Conservation (phyloP, 2,329 filamentous ascomycete genomes). For the Orbilia quercus region DNA sequence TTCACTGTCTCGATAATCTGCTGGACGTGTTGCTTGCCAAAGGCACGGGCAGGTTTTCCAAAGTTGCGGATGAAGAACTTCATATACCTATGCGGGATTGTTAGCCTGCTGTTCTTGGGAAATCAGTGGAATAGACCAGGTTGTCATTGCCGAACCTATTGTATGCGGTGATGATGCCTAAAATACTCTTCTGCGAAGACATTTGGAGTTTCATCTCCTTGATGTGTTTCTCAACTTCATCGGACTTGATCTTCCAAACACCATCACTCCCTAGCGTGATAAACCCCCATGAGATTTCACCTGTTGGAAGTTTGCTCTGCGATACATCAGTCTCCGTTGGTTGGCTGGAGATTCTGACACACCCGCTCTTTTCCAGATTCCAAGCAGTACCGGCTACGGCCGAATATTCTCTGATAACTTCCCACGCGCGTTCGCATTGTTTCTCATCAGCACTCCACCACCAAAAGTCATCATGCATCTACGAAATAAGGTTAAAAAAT, state of each 20-base stretch:
- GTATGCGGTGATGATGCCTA: conserved; percentile 72
- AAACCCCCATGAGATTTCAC: conserved; percentile 72
- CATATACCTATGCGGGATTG: conserved; percentile 64
- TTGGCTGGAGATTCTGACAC: conserved; percentile 56
- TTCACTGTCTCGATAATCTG: conserved; percentile 68
- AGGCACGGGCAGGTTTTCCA: conserved; percentile 67
- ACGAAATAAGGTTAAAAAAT: conserved; percentile 61
- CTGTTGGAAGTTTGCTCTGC: conserved; percentile 65
- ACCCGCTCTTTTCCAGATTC: conserved; percentile 72
- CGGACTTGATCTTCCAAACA: conserved; percentile 71
- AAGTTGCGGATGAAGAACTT: conserved; percentile 71
- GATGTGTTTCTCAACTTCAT: conserved; percentile 71
- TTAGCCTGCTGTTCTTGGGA: conserved; percentile 70
- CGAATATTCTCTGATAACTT: conserved; percentile 69
- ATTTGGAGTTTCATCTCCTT: conserved; percentile 71
- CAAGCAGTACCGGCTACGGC: conserved; percentile 70
- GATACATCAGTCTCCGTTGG: neutral
- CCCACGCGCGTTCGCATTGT: conserved; percentile 70
- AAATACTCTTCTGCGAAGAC: conserved; percentile 67
- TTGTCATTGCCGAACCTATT: conserved; percentile 66
- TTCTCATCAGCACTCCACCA: conserved; percentile 71
- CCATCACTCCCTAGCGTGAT: conserved; percentile 69
- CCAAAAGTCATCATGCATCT: conserved; percentile 74
- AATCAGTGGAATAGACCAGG: too few species aligned
- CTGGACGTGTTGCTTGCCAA: conserved; percentile 69